phyloP scores from a whole-genome alignment of 805 yeast genomes.

The Yarrowia porcina region DNA sequence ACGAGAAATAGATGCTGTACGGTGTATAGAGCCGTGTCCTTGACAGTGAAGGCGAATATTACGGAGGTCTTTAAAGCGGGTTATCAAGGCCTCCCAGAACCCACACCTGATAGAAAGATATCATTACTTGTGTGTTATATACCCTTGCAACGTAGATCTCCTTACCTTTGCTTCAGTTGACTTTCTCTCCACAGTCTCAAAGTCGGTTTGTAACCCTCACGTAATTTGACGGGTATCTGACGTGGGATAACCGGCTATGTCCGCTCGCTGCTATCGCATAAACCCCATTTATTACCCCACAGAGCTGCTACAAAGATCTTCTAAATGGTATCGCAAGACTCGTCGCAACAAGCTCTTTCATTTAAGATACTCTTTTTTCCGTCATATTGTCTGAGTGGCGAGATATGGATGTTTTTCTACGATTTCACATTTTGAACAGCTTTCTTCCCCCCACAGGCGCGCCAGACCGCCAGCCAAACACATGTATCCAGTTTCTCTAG shows the following conservation, averaged over 20 bases:
- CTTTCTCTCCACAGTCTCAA: too few relatives aligned
- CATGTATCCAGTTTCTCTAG: background rate
- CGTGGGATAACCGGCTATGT: background rate
- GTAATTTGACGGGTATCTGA: background rate
- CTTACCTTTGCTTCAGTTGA: too few relatives aligned
- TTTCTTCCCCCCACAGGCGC: background rate
- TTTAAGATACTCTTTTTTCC: conserved; percentile 6
- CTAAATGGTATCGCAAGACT: background rate
- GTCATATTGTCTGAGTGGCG: background rate
- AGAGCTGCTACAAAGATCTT: background rate
- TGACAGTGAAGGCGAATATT: too few relatives aligned
- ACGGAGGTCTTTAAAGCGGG: too few relatives aligned
- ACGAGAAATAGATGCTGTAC: too few relatives aligned
- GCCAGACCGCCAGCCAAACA: background rate
- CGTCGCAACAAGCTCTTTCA: background rate
- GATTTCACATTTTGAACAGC: background rate
- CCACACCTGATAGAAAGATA: too few relatives aligned
- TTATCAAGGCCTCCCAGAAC: too few relatives aligned
- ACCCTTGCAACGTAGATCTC: too few relatives aligned
- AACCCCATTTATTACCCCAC: background rate
- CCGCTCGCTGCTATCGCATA: too few relatives aligned
- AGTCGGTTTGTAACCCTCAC: background rate
- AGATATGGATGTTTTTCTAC: background rate
- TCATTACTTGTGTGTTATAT: too few relatives aligned
- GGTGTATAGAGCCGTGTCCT: too few relatives aligned